phyloP scores from a whole-genome alignment of 2,329 filamentous ascomycete genomes.

The Helotiales sp. region DNA sequence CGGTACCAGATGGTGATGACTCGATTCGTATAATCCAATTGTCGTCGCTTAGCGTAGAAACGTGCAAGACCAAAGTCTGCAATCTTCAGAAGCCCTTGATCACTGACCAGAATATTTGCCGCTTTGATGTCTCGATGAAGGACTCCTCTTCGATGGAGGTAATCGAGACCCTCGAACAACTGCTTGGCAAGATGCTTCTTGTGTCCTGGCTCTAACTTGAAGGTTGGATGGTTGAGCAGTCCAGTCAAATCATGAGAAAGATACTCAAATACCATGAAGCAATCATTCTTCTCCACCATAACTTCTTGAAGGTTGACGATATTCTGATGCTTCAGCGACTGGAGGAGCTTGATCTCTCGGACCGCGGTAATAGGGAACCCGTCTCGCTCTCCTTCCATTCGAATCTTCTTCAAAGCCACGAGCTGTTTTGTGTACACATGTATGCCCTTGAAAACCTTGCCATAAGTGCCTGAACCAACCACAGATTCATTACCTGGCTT shows the following conservation, averaged over 20 bases:
- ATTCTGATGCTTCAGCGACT: conserved; percentile 79
- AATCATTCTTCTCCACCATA: conserved; percentile 98
- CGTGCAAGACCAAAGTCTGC: conserved; percentile 95
- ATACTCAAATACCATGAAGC: conserved; percentile 99
- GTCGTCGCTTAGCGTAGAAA: conserved; percentile 90
- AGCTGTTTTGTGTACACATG: conserved; percentile 86
- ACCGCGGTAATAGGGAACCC: conserved; percentile 90
- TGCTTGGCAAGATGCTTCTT: conserved; percentile 93
- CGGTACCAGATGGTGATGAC: conserved; percentile 99
- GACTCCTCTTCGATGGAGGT: conserved; percentile 89
- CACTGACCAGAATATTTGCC: conserved; percentile 94
- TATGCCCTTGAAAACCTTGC: conserved; percentile 91
- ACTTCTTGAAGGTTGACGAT: conserved; percentile 84
- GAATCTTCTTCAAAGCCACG: conserved; percentile 86
- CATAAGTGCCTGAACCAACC: conserved; percentile 92
- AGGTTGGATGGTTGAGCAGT: conserved; percentile 90
- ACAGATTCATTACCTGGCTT: conserved; percentile 98
- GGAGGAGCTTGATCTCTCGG: conserved; percentile 88
- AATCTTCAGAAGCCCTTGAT: conserved; percentile 82
- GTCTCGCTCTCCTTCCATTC: conserved; percentile 90
- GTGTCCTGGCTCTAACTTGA: conserved; percentile 79
- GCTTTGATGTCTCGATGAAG: conserved; percentile 98
- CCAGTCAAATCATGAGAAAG: conserved; percentile 94
- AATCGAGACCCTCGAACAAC: conserved; percentile 90
- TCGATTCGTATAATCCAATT: conserved; percentile 95